phyloP scores from a whole-genome alignment of 371 early-diverging fungal genomes.

The Mortierella sp. region DNA sequence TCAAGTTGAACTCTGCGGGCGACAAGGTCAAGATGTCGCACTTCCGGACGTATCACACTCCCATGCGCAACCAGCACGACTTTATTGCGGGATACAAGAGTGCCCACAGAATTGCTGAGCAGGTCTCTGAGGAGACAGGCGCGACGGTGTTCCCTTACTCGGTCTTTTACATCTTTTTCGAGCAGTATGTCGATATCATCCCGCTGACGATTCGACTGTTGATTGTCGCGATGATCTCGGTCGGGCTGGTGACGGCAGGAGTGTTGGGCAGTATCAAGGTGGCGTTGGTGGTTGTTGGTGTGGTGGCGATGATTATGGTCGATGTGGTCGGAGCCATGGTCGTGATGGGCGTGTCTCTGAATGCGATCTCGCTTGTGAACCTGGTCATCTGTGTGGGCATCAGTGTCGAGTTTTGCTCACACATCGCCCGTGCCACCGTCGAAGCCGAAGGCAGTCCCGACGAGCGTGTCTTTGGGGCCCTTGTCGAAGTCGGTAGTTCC shows the following conservation, averaged over 20 bases:
- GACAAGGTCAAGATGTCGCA: constrained; percentile 69
- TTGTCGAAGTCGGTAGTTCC: constrained; percentile 79
- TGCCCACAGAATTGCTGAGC: constrained; percentile 75
- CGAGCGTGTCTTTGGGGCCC: constrained; percentile 60
- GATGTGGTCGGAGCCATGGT: constrained; percentile 80
- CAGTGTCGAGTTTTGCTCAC: constrained; percentile 84
- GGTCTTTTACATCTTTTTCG: constrained; percentile 84
- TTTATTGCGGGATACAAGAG: constrained; percentile 76
- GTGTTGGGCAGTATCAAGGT: constrained; percentile 70
- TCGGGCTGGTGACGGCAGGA: constrained; percentile 71
- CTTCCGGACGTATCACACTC: constrained; percentile 80
- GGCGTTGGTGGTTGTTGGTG: constrained; percentile 71
- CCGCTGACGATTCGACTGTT: constrained; percentile 69
- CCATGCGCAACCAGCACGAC: constrained; percentile 72
- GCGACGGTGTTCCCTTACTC: constrained; percentile 79
- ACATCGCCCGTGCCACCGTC: constrained; percentile 77
- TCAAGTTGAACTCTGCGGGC: constrained; percentile 55
- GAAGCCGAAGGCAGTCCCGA: constrained; percentile 67
- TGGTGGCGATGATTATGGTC: constrained; percentile 74
- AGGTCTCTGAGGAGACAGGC: constrained; percentile 62
- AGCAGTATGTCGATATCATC: constrained; percentile 78
- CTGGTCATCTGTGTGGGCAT: constrained; percentile 83
- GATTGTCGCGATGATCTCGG: constrained; percentile 67
- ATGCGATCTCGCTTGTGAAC: constrained; percentile 83
- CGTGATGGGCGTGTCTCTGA: constrained; percentile 75